Percentiles rank a stretch among this genome's conserved stretches.
Evolutionary conservation across 192 early-diverging fungal genomes (phyloP).

Genomic region (Backusella westeae): DNA sequence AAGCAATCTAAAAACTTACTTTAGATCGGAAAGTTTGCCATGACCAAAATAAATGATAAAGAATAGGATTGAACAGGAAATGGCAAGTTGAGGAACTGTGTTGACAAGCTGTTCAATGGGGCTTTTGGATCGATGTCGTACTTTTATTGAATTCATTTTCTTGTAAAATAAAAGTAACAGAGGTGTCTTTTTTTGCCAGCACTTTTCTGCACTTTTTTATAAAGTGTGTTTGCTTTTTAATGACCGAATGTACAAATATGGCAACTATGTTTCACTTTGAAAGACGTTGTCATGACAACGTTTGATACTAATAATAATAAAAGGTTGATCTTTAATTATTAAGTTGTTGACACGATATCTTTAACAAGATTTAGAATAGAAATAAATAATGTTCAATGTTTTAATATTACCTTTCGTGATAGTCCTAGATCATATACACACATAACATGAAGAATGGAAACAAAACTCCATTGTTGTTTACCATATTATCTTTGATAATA

Average conservation of each 20-base stretch:
- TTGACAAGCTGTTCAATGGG: not conserved
- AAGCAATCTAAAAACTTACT: not conserved
- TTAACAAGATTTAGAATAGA: too few relatives aligned
- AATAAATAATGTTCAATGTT: too few relatives aligned
- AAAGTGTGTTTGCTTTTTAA: not conserved
- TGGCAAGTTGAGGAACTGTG: conserved; percentile 13
- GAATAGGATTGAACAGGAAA: not conserved
- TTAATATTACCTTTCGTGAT: too few relatives aligned
- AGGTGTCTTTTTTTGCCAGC: not conserved
- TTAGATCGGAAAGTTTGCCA: not conserved
- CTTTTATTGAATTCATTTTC: not conserved
- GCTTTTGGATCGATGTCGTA: not conserved
- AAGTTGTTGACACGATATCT: too few relatives aligned
- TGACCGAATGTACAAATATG: not conserved
- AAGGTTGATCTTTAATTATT: too few relatives aligned
- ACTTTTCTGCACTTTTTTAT: not conserved
- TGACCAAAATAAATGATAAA: not conserved
- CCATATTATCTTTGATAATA: not conserved
- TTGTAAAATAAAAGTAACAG: not conserved
- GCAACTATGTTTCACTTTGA: not conserved
- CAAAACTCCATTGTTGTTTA: not conserved
- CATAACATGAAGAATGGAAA: too few relatives aligned
- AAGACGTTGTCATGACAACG: not conserved
- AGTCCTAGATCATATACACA: too few relatives aligned
- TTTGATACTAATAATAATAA: too few relatives aligned